Conservation (phyloP, 2,329 filamentous ascomycete genomes). For the Pezicula neosporulosa region DNA sequence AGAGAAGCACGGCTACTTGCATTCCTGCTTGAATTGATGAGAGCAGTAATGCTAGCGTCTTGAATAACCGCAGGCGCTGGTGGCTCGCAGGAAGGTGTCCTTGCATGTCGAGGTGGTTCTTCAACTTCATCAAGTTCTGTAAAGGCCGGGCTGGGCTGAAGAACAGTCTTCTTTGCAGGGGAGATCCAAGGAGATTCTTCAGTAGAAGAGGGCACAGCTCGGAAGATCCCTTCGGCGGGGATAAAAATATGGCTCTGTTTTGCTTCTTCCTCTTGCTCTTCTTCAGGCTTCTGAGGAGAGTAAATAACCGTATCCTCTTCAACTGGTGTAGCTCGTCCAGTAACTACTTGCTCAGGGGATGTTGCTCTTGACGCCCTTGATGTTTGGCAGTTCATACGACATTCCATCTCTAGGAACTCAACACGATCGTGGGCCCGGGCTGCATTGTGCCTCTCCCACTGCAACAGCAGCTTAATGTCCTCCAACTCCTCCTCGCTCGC, state of each 20-base stretch:
- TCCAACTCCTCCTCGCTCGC: slow-evolving; percentile 43
- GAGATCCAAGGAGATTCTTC: slow-evolving; percentile 23
- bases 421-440: slow-evolving; percentile 69
- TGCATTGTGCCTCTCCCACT: slow-evolving; percentile 51
- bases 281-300: background rate
- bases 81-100: slow-evolving; percentile 60
- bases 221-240: slow-evolving; percentile 60
- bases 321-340: background rate
- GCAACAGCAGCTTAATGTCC: slow-evolving; percentile 39
- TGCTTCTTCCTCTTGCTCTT: slow-evolving; percentile 23
- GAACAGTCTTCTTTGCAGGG: slow-evolving; percentile 12
- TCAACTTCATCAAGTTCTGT: slow-evolving; percentile 6
- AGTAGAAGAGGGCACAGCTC: slow-evolving; percentile 44
- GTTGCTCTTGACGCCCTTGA: slow-evolving; percentile 36
- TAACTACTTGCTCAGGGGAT: background rate
- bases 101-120: slow-evolving; percentile 37
- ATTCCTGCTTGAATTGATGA: background rate
- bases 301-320: background rate
- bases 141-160: slow-evolving; percentile 2
- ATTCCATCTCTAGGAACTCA: slow-evolving; percentile 75
- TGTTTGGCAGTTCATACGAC: slow-evolving; percentile 63
- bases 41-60: slow-evolving; percentile 22
- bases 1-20: slow-evolving; percentile 49
- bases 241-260: slow-evolving; percentile 55
- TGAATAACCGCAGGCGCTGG: slow-evolving; percentile 53